phyloP scores from a whole-genome alignment of 2,329 filamentous ascomycete species.

The Paracorniculantispora psalliotae region DNA sequence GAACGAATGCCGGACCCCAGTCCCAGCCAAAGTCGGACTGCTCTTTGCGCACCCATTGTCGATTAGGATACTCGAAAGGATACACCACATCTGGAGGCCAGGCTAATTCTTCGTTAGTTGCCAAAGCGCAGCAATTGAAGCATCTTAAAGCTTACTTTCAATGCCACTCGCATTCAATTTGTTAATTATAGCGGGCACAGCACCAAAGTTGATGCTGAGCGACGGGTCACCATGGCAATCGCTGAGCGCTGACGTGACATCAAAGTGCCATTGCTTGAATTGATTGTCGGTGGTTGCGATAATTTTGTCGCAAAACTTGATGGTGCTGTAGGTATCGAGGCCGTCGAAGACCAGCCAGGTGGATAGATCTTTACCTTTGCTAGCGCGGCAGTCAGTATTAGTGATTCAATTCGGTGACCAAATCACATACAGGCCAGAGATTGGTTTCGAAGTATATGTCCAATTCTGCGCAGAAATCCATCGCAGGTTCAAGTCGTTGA shows the following conservation, averaged over 20 bases:
- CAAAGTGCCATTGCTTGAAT: constrained; percentile 57
- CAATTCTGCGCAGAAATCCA: constrained; percentile 52
- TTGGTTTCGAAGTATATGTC: constrained; percentile 45
- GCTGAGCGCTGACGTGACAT: constrained; percentile 43
- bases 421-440: constrained; percentile 39
- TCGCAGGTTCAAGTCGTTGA: constrained; percentile 55
- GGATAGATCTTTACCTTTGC: constrained; percentile 27
- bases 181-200: constrained; percentile 16
- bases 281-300: constrained; percentile 57
- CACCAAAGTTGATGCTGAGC: constrained; percentile 20
- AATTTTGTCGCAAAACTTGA: constrained; percentile 48
- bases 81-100: background rate
- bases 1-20: constrained; percentile 56
- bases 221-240: constrained; percentile 4
- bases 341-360: constrained; percentile 57
- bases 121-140: background rate
- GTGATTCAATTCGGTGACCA: too few relatives aligned
- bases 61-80: constrained; percentile 11
- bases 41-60: constrained; percentile 47
- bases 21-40: constrained; percentile 63
- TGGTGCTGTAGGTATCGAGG: constrained; percentile 55
- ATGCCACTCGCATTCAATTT: constrained; percentile 4
- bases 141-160: background rate
- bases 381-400: too few relatives aligned
- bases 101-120: background rate